Conservation (phyloP, 2,329 filamentous ascomycete species). For the Diaporthe sp. region DNA sequence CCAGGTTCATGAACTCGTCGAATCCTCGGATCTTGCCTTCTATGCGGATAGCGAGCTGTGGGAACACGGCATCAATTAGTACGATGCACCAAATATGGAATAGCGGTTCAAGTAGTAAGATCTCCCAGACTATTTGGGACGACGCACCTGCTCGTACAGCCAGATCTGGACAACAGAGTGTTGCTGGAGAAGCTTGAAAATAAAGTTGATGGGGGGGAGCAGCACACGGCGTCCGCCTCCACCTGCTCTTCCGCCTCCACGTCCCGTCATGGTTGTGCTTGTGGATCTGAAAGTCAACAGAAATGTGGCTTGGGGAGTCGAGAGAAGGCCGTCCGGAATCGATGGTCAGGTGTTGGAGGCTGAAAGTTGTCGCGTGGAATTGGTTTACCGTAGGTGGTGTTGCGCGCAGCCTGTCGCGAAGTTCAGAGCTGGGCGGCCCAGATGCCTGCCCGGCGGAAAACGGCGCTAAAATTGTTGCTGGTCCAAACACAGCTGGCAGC, state of each 20-base stretch:
- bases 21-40: slow-evolving; percentile 98
- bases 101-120: neutral
- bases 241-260: slow-evolving; percentile 64
- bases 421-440: slow-evolving; percentile 25
- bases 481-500: slow-evolving; percentile 16
- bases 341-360: neutral
- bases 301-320: neutral
- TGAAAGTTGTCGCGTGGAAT: slow-evolving; percentile 9
- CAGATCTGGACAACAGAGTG: slow-evolving; percentile 67
- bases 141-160: slow-evolving; percentile 85
- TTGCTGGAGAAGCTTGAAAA: slow-evolving; percentile 88
- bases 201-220: slow-evolving; percentile 81
- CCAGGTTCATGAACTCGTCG: slow-evolving; percentile 99
- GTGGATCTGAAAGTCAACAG: neutral
- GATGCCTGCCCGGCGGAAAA: slow-evolving; percentile 30
- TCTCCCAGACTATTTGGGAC: neutral
- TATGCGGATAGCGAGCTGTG: slow-evolving; percentile 83
- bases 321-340: neutral
- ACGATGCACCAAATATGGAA: neutral
- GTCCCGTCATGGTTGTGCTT: slow-evolving; percentile 14
- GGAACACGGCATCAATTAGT: slow-evolving; percentile 9
- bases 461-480: slow-evolving; percentile 35
- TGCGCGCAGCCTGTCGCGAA: slow-evolving; percentile 35
- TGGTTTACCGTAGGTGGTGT: neutral
- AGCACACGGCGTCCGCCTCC: slow-evolving; percentile 72